Percentiles rank a stretch among this genome's conserved stretches.
These are phyloP conservation scores for Pestalotiopsis sp. DNA, from an alignment of 2,329 filamentous ascomycete genomes.

Conservation along the genomic window DNA sequence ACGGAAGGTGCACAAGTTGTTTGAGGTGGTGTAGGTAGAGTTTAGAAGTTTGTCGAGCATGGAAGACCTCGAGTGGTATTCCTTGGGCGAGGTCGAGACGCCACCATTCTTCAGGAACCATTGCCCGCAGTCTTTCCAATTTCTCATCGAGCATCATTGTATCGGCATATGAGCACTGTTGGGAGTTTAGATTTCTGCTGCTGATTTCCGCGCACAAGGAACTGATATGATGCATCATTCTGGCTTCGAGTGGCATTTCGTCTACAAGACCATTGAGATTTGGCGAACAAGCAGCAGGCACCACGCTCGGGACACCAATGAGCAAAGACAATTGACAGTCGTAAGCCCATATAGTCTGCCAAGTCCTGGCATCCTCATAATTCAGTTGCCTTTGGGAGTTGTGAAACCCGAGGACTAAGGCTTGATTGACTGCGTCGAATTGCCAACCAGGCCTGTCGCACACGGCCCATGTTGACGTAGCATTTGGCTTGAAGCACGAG, in stretches of 20 bases:
- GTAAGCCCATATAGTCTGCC: conserved; percentile 1
- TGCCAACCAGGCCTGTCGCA: background rate
- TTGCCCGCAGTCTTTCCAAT: background rate
- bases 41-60: background rate
- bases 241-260: background rate
- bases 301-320: background rate
- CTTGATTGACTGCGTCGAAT: conserved; percentile 2
- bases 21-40: conserved; percentile 2
- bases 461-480: conserved; percentile 8
- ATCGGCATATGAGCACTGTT: background rate
- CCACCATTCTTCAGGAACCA: conserved; percentile 2
- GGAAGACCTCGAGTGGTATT: background rate
- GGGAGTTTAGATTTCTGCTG: background rate
- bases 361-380: background rate
- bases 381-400: background rate
- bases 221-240: conserved; percentile 4
- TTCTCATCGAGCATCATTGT: background rate
- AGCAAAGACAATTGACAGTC: conserved; percentile 2
- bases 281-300: background rate
- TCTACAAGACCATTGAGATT: background rate
- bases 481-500: conserved; percentile 3
- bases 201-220: background rate
- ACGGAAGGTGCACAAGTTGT: conserved; percentile 2
- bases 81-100: background rate
- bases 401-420: conserved; percentile 1